phyloP scores from a whole-genome alignment of 139 green algal species.

The Spirogloea muscicola region DNA sequence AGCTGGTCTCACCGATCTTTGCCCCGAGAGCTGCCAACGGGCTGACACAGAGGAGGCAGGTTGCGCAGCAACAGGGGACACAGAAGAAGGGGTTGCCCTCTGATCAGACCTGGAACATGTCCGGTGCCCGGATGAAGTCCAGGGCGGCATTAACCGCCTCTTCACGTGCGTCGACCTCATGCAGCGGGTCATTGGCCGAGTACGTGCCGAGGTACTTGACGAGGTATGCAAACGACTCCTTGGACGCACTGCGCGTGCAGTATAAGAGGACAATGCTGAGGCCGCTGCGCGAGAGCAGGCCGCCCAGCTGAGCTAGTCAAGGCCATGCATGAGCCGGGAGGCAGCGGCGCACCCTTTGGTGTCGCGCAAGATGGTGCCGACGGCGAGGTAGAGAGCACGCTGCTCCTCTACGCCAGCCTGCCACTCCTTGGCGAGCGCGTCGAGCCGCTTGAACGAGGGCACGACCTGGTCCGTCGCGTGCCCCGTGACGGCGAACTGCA shows the following conservation, averaged over 20 bases:
- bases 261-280: no score
- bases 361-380: background rate
- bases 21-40: no score
- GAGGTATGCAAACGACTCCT: conserved; percentile 25
- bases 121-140: conserved; percentile 21
- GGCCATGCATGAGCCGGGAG: no score
- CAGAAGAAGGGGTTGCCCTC: background rate
- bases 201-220: conserved; percentile 36
- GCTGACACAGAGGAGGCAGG: background rate
- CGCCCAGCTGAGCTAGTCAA: no score
- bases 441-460: background rate
- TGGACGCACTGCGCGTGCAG: no score
- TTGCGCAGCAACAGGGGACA: background rate
- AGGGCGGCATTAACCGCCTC: conserved; percentile 18
- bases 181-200: background rate
- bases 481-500: background rate
- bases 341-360: background rate
- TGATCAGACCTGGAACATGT: conserved; percentile 23
- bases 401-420: background rate
- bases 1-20: background rate
- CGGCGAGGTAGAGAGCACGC: background rate
- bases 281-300: no score
- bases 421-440: conserved; percentile 11
- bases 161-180: background rate
- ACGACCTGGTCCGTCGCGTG: background rate